Percentiles rank a stretch among this genome's conserved stretches.
Conservation (phyloP, 2,329 filamentous ascomycete genomes). For the Xylaria sp. region DNA sequence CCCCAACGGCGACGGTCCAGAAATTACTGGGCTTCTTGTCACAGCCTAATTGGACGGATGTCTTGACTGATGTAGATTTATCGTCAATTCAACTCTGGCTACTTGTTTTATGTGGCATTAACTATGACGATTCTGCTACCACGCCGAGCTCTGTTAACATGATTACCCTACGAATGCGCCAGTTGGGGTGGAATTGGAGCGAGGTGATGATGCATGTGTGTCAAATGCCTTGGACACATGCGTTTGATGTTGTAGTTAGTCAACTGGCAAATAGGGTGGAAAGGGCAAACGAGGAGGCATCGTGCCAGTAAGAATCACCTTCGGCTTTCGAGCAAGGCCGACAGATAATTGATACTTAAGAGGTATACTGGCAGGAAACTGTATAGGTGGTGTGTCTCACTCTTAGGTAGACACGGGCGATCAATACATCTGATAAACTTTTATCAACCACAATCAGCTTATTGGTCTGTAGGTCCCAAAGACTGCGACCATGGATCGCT, state of each 20-base stretch:
- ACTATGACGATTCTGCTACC: slow-evolving; percentile 6
- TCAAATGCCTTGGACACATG: slow-evolving; percentile 25
- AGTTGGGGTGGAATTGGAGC: slow-evolving; percentile 23
- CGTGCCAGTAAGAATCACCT: too few species aligned
- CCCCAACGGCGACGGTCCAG: slow-evolving; percentile 21
- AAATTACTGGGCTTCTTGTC: slow-evolving; percentile 16
- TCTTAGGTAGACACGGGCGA: too few species aligned
- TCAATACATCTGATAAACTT: too few species aligned
- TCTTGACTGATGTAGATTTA: slow-evolving; percentile 2
- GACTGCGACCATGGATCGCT: too few species aligned
- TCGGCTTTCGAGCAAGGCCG: too few species aligned
- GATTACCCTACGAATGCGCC: slow-evolving; percentile 20
- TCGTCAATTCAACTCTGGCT: slow-evolving; percentile 21
- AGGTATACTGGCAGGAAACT: too few species aligned
- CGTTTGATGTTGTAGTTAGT: slow-evolving; percentile 15
- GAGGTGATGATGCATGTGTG: slow-evolving; percentile 24
- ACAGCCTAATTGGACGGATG: slow-evolving; percentile 11
- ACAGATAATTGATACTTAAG: too few species aligned
- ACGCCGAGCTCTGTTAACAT: slow-evolving; percentile 5
- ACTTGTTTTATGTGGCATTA: slow-evolving; percentile 24
- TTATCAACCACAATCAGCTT: too few species aligned
- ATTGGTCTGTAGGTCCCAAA: not conserved
- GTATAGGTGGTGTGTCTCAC: too few species aligned
- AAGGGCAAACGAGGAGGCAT: not conserved
- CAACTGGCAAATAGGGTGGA: slow-evolving; percentile 14